These are phyloP conservation scores for cucumber (Cucumis sativus) DNA, from an alignment of 306 rosid species.

Conservation along the genomic window DNA sequence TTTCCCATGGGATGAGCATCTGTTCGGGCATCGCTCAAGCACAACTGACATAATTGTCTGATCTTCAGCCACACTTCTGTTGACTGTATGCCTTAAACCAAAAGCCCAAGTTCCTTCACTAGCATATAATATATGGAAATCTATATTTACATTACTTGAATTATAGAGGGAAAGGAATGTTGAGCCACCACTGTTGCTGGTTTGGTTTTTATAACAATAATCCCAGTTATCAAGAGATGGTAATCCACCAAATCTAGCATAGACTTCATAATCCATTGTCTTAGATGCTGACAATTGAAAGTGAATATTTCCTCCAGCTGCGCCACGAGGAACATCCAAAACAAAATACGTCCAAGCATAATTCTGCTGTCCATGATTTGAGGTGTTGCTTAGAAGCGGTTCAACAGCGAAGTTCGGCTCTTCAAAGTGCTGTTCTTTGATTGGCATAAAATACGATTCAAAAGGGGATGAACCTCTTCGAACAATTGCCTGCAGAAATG, in stretches of 20 bases:
- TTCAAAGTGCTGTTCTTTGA: constrained; percentile 31
- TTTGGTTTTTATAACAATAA: constrained; percentile 70
- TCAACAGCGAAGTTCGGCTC: constrained; percentile 71
- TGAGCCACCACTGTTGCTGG: constrained; percentile 57
- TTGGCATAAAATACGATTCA: constrained; percentile 78
- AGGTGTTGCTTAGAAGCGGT: constrained; percentile 45
- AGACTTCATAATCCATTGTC: constrained; percentile 50
- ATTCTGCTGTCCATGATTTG: constrained; percentile 25
- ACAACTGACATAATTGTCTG: constrained; percentile 66
- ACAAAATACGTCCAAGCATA: constrained; percentile 64
- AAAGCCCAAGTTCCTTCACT: constrained; percentile 95
- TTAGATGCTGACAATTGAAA: constrained; percentile 40
- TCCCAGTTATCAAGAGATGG: constrained; percentile 74
- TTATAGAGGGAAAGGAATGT: constrained; percentile 59
- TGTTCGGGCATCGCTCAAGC: constrained; percentile 86
- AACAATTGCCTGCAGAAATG: constrained; percentile 61
- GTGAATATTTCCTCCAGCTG: constrained; percentile 79
- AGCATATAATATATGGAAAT: constrained; percentile 63
- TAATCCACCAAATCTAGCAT: constrained; percentile 81
- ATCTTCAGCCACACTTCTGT: constrained; percentile 20
- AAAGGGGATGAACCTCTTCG: constrained; percentile 45
- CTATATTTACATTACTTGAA: constrained; percentile 51
- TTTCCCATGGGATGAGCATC: constrained; percentile 70
- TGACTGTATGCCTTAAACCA: constrained; percentile 50
- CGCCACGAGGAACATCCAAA: constrained; percentile 75